Conservation (phyloP, 345 rosid genomes). For the Gossypium stocksii region DNA sequence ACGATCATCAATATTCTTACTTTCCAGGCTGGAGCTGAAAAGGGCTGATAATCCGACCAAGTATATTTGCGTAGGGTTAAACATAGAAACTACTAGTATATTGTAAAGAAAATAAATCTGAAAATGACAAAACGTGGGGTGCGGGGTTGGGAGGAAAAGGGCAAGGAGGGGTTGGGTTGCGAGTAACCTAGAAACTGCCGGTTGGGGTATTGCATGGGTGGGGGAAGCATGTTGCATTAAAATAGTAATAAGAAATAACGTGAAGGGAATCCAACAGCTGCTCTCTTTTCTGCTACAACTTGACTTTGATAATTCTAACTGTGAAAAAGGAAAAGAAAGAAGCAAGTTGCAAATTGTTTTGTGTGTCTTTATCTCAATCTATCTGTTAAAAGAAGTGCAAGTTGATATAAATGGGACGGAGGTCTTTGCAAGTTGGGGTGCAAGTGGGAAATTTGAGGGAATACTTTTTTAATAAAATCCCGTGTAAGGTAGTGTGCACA, state of each 20-base stretch:
- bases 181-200: neutral
- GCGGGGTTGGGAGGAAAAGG: no score
- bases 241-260: slow-evolving; percentile 13
- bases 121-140: neutral
- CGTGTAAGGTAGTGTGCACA: slow-evolving; percentile 6
- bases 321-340: slow-evolving; percentile 1
- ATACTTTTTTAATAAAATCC: slow-evolving; percentile 25
- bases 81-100: no score
- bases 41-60: no score
- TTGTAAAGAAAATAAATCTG: no score
- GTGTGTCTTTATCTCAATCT: neutral
- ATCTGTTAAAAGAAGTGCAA: slow-evolving; percentile 26
- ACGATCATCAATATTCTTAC: no score
- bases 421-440: slow-evolving; percentile 45
- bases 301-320: slow-evolving; percentile 20
- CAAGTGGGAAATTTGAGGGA: slow-evolving; percentile 32
- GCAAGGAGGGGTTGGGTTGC: neutral
- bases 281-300: slow-evolving; percentile 7
- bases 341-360: slow-evolving; percentile 26
- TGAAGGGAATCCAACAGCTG: slow-evolving; percentile 23
- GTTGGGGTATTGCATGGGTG: neutral
- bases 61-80: no score
- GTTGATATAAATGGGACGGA: slow-evolving; percentile 31
- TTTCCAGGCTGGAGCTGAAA: no score
- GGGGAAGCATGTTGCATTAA: slow-evolving; percentile 15